Evolutionary conservation across 495 filamentous ascomycete species (phyloP).

Genomic region (Pyrenula massariospora): DNA sequence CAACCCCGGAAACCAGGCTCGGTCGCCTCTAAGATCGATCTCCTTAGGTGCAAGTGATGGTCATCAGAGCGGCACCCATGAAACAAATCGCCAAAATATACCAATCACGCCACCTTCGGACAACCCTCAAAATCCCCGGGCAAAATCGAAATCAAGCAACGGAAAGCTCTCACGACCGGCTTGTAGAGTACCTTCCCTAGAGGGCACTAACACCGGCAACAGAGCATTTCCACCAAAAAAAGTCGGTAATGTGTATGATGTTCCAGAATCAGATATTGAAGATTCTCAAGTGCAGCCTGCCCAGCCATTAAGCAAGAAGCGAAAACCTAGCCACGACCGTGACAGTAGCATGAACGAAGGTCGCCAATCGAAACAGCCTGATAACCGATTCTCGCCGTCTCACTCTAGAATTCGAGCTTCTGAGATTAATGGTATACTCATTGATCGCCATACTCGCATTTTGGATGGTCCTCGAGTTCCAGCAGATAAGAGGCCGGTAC

Average conservation of each 20-base stretch:
- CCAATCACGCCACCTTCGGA: background rate
- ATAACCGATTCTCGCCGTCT: background rate
- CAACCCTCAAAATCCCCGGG: background rate
- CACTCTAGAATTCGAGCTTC: background rate
- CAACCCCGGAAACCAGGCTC: background rate
- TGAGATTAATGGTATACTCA: background rate
- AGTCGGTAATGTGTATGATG: background rate
- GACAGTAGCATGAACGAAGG: background rate
- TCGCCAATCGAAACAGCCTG: background rate
- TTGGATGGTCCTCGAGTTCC: background rate
- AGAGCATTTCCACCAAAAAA: background rate
- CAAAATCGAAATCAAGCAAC: background rate
- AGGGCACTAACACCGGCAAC: background rate
- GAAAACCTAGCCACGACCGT: background rate
- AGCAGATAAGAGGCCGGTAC: background rate
- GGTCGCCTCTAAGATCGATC: background rate
- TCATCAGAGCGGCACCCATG: background rate
- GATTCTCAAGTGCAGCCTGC: background rate
- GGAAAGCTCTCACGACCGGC: background rate
- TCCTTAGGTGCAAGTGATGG: background rate
- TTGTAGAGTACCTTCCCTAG: background rate
- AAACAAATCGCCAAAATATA: background rate
- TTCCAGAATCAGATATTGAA: background rate
- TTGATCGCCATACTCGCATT: background rate
- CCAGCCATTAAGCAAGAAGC: background rate